These are phyloP conservation scores for Dryadomyces quercivorus DNA, from an alignment of 2,329 filamentous ascomycete genomes.

Conservation along the genomic window DNA sequence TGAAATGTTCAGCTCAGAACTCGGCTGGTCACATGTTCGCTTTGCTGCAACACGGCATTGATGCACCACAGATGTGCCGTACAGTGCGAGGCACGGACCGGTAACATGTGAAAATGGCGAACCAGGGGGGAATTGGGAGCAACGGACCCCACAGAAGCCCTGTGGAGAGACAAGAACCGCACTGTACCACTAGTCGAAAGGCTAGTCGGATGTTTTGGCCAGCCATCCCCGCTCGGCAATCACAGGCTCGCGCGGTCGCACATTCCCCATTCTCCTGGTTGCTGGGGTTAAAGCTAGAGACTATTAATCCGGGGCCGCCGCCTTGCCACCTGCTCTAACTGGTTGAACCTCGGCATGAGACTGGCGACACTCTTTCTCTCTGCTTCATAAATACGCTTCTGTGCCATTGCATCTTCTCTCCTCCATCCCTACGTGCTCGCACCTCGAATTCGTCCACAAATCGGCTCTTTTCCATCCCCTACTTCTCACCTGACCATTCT, in stretches of 20 bases:
- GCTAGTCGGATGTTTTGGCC: too few species aligned
- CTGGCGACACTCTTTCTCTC: constrained; percentile 4
- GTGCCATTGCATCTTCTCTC: background rate
- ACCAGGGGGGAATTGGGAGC: background rate
- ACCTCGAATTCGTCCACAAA: background rate
- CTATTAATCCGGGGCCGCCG: background rate
- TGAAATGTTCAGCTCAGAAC: too few species aligned
- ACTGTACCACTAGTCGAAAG: too few species aligned
- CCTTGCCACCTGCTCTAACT: background rate
- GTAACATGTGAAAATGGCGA: constrained; percentile 1
- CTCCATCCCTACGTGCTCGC: background rate
- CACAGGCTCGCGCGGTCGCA: constrained; percentile 4
- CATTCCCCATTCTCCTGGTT: background rate
- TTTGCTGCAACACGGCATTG: background rate
- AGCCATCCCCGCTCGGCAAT: constrained; percentile 10
- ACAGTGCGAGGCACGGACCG: background rate
- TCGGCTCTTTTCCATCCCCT: background rate
- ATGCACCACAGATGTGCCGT: too few species aligned
- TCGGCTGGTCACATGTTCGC: too few species aligned
- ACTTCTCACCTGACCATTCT: background rate
- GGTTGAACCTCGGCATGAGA: constrained; percentile 9
- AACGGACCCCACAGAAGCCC: background rate
- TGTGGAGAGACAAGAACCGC: too few species aligned
- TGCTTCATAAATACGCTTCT: background rate
- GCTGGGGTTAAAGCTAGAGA: background rate